Evolutionary conservation across 2,329 filamentous ascomycete genomes (phyloP), one percentile per base, ranked within the genome.

Genomic region (Phyllosticta capitalensis): DNA sequence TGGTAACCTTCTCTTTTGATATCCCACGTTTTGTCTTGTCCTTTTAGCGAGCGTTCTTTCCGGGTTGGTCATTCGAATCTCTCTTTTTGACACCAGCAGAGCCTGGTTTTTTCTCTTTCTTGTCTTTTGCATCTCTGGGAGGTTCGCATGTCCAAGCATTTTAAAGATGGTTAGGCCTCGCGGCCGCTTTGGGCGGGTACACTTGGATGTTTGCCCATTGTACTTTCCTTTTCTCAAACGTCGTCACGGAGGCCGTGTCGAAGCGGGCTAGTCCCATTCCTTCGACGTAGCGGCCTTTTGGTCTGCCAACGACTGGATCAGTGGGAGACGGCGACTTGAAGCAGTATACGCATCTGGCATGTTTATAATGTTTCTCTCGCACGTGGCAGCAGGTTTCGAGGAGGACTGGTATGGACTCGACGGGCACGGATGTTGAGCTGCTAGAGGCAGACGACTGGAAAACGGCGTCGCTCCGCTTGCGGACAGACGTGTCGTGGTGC

Each of bases 121-220:
- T 65, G 65, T 59, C 68, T 66, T 66, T 66, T 65, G 76, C 73
- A 72, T 72, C 69, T 72, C 71, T 72, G 72, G 73, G 73, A 74
- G 73, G 74, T 68, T 70, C 67, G 72, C 70, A 74, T 73, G 68
- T 75, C 69, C 65, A 17, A 68, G 72, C 74, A 75, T 74, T 75
- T 74, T 66, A 72, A 61, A 66, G 67, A 65, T 74, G 65, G 67
- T 68, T 68, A 68, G 71, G 74, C 74, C 74, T 75, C 74, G 70
- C 74, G 74, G 74, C 74, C 71, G 69, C 67, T 30, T 49, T 69
- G 68, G 69, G 69, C 69, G 65, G 73, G 73, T 61, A 71, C 69
- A 69, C 67, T 74, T 68, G 70, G 30, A 38, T 38, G 66, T 69
- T 67, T 58, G 54, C 48, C 55, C 59, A 59, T 61, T 60, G 56